Percentiles rank a stretch among this genome's conserved stretches.
Conservation (phyloP, 192 early-diverging fungal species). For the Coemansia reversa region DNA sequence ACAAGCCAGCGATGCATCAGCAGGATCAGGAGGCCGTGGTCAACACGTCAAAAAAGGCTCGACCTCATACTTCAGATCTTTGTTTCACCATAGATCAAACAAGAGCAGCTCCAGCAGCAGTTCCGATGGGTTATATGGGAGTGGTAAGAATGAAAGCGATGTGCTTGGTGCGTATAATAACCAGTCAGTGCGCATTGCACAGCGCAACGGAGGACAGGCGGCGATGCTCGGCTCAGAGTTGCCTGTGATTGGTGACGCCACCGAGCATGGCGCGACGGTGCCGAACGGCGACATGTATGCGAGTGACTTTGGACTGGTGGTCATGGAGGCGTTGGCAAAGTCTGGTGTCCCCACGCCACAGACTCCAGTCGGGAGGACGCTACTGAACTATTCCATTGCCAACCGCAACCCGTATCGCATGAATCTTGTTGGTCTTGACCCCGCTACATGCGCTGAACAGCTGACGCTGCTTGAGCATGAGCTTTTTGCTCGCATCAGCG, state of each 20-base stretch:
- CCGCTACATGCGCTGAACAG: constrained; percentile 67
- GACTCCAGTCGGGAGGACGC: constrained; percentile 43
- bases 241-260: constrained; percentile 6
- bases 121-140: background rate
- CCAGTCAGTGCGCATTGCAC: constrained; percentile 26
- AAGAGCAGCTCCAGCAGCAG: constrained; percentile 17
- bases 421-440: constrained; percentile 55
- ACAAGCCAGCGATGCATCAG: background rate
- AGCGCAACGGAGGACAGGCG: constrained; percentile 14
- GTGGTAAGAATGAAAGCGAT: constrained; percentile 15
- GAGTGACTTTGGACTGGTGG: constrained; percentile 50
- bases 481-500: constrained; percentile 63
- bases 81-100: constrained; percentile 48
- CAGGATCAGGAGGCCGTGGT: constrained; percentile 1
- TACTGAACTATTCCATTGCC: constrained; percentile 49
- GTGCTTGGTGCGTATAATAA: constrained; percentile 11
- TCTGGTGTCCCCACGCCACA: constrained; percentile 55
- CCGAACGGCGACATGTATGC: constrained; percentile 55
- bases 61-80: constrained; percentile 47
- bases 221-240: background rate
- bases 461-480: constrained; percentile 73
- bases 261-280: constrained; percentile 16
- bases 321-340: constrained; percentile 54
- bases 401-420: constrained; percentile 53
- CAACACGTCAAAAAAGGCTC: constrained; percentile 48